phyloP scores from a whole-genome alignment of 768 basidiomycete species.

The Grammothele lineata region DNA sequence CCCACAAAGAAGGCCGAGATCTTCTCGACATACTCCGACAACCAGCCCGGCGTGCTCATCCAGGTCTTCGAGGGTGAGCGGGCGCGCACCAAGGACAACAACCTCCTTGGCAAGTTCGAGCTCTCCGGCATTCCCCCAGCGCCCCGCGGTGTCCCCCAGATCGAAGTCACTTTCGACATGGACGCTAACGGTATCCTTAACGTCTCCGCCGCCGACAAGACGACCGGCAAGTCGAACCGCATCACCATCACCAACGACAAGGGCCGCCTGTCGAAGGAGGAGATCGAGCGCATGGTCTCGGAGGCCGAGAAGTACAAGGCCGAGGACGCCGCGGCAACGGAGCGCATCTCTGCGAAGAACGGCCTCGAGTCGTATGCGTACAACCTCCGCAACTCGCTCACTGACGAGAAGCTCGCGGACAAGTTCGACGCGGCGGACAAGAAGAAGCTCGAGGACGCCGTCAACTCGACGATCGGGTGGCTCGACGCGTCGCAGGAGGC shows the following conservation, averaged over 20 bases:
- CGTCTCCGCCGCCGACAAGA: conserved; percentile 94
- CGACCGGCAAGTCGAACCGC: conserved; percentile 92
- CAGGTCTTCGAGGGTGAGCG: conserved; percentile 98
- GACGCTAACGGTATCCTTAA: conserved; percentile 96
- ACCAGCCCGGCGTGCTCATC: conserved; percentile 97
- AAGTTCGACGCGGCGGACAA: conserved; percentile 89
- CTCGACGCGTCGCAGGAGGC: conserved; percentile 86
- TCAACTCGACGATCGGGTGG: conserved; percentile 83
- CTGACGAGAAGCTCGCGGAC: conserved; percentile 78
- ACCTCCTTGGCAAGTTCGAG: conserved; percentile 97
- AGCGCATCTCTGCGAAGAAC: conserved; percentile 86
- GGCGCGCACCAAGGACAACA: conserved; percentile 98
- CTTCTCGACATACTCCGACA: conserved; percentile 98
- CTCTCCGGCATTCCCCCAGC: conserved; percentile 95
- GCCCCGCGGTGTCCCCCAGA: conserved; percentile 95
- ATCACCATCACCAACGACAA: conserved; percentile 97
- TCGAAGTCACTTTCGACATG: conserved; percentile 98
- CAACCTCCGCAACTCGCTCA: conserved; percentile 89
- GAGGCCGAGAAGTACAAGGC: conserved; percentile 95
- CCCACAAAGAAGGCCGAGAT: conserved; percentile 98
- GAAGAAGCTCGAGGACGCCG: conserved; percentile 71
- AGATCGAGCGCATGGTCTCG: conserved; percentile 95
- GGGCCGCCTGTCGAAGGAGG: conserved; percentile 94
- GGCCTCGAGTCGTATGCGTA: conserved; percentile 91
- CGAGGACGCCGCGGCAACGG: conserved; percentile 83